phyloP scores from a whole-genome alignment of 75 land plant genomes.

The Chamaecyparis obtusa region DNA sequence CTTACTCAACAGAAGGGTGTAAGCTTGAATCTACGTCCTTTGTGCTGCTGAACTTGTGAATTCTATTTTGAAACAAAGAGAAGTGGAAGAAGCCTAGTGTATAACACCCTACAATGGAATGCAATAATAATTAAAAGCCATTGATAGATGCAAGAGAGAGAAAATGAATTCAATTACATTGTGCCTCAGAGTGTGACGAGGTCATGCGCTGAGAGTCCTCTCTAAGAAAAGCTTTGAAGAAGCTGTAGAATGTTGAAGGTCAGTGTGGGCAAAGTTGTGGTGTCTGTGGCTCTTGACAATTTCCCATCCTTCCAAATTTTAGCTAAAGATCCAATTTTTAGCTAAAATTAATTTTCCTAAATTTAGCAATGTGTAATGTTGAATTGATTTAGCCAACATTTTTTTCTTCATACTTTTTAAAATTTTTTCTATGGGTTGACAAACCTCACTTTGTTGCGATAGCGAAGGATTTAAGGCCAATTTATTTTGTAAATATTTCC shows the following conservation, averaged over 20 bases:
- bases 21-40: slow-evolving; percentile 43
- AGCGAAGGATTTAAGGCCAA: no score
- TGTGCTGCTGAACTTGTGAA: slow-evolving; percentile 48
- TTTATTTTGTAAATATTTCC: no score
- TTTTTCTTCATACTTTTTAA: no score
- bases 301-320: slow-evolving; percentile 78
- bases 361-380: no score
- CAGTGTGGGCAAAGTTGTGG: slow-evolving; percentile 52
- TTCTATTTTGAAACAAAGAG: slow-evolving; percentile 53
- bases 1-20: slow-evolving; percentile 39
- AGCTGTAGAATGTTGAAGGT: slow-evolving; percentile 60
- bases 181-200: slow-evolving; percentile 72
- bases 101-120: slow-evolving; percentile 40
- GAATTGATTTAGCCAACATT: no score
- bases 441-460: no score
- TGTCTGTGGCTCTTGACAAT: slow-evolving; percentile 55
- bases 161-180: no score
- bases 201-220: slow-evolving; percentile 59
- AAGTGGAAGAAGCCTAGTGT: slow-evolving; percentile 66
- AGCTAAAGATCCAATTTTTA: no score
- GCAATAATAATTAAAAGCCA: neutral
- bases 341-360: no score
- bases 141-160: no score
- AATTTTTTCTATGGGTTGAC: no score
- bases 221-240: slow-evolving; percentile 44